Percentiles rank a stretch among this genome's conserved stretches.
Evolutionary conservation across 75 land plant genomes (phyloP).

Genomic region (Pseudotsuga menziesii): DNA sequence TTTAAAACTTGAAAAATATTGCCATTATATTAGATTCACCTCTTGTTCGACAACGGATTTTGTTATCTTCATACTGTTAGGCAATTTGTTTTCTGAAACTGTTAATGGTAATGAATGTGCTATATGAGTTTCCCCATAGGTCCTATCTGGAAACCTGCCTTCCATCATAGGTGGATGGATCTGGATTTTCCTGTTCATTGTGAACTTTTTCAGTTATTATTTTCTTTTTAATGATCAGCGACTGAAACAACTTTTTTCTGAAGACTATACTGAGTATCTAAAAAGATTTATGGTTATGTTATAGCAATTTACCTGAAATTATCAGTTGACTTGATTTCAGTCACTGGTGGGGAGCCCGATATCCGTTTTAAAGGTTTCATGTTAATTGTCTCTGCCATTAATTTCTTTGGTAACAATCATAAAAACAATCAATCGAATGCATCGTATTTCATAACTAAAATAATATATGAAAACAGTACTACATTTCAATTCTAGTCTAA

Average conservation of each 20-base stretch:
- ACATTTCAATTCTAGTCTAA: not conserved
- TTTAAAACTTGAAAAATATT: not conserved
- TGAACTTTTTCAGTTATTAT: not conserved
- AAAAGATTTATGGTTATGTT: not conserved
- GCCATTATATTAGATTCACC: not conserved
- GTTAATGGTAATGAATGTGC: not conserved
- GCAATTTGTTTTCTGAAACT: not conserved
- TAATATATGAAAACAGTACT: not conserved
- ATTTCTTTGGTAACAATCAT: not conserved
- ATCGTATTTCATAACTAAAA: not conserved
- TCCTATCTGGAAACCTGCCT: not conserved
- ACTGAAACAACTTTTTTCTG: not conserved
- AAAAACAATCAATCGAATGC: not conserved
- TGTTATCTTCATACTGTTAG: not conserved
- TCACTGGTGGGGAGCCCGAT: not conserved
- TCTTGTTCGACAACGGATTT: constrained; percentile 5
- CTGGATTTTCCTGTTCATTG: not conserved
- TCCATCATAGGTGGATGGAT: not conserved
- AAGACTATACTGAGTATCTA: not conserved
- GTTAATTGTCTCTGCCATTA: not conserved
- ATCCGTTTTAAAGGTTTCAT: constrained; percentile 8
- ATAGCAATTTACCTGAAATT: not conserved
- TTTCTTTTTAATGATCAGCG: not conserved
- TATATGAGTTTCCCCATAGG: not conserved
- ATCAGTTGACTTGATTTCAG: not conserved